Percentiles rank a stretch among this genome's conserved stretches.
Evolutionary conservation across 192 early-diverging fungal species (phyloP).

Genomic region (Linnemannia elongata): DNA sequence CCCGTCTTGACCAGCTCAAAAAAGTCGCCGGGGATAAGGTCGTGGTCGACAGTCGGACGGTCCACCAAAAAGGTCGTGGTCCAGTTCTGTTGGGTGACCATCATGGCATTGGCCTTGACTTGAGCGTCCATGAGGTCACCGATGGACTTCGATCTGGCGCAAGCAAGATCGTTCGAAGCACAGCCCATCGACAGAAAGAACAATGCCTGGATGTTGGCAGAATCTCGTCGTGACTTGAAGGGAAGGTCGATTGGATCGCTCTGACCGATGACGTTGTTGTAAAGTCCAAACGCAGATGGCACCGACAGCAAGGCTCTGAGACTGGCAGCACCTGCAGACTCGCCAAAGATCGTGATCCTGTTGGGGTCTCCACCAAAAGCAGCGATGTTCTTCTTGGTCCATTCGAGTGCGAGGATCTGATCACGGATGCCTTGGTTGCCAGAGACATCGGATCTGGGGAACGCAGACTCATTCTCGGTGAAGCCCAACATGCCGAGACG

Average conservation of each 20-base stretch:
- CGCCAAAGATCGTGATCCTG: constrained; percentile 62
- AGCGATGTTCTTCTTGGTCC: constrained; percentile 66
- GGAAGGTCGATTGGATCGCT: constrained; percentile 38
- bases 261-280: constrained; percentile 45
- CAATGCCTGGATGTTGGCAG: not conserved
- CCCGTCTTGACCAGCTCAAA: constrained; percentile 16
- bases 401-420: constrained; percentile 60
- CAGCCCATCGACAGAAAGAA: constrained; percentile 18
- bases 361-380: constrained; percentile 68
- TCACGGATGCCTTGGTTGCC: constrained; percentile 54
- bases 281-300: constrained; percentile 51
- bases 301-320: constrained; percentile 42
- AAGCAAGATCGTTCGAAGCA: not conserved
- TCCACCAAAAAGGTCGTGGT: constrained; percentile 16
- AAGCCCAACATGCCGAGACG: constrained; percentile 67
- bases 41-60: too few relatives aligned
- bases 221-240: constrained; percentile 6
- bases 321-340: constrained; percentile 59
- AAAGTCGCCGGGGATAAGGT: constrained; percentile 27
- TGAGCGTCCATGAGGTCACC: constrained; percentile 19
- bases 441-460: not conserved
- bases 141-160: constrained; percentile 11
- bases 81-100: constrained; percentile 16
- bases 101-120: constrained; percentile 7
- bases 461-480: not conserved